Evolutionary conservation across 495 filamentous ascomycete genomes (phyloP).

Genomic region (Xylaria scruposa): DNA sequence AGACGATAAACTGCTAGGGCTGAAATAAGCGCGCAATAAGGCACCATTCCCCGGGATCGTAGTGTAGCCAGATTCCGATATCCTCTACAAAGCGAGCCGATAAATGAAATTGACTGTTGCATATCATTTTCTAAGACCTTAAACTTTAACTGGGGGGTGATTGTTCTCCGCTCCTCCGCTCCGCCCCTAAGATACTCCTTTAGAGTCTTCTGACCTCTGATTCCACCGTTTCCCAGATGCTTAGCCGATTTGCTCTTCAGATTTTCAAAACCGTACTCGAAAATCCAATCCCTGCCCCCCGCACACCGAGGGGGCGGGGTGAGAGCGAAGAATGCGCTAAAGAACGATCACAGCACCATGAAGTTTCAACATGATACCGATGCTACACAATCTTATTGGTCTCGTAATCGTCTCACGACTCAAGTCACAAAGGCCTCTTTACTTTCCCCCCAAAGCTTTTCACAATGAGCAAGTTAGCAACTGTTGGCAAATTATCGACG

Average conservation of each 20-base stretch:
- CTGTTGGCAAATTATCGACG: neutral
- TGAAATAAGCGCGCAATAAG: neutral
- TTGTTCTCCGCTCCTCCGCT: too few species aligned
- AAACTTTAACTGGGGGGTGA: neutral
- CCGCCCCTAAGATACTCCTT: neutral
- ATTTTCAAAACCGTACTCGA: too few species aligned
- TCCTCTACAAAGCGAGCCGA: neutral
- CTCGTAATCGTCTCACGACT: neutral
- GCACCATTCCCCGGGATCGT: too few species aligned
- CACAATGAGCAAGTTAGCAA: neutral
- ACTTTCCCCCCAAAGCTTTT: neutral
- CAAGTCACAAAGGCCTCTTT: neutral
- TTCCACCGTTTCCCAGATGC: too few species aligned
- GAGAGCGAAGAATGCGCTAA: too few species aligned
- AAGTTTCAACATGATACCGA: neutral
- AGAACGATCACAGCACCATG: neutral
- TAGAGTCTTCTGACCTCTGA: too few species aligned
- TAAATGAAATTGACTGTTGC: neutral
- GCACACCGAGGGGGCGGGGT: neutral
- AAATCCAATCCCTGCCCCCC: neutral
- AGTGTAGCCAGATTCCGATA: too few species aligned
- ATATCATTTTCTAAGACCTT: neutral
- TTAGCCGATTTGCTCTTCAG: too few species aligned
- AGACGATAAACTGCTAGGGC: neutral
- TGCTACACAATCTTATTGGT: neutral